These are phyloP conservation scores for Casuarina cunninghamiana DNA, from an alignment of 306 rosid species.

Conservation along the genomic window DNA sequence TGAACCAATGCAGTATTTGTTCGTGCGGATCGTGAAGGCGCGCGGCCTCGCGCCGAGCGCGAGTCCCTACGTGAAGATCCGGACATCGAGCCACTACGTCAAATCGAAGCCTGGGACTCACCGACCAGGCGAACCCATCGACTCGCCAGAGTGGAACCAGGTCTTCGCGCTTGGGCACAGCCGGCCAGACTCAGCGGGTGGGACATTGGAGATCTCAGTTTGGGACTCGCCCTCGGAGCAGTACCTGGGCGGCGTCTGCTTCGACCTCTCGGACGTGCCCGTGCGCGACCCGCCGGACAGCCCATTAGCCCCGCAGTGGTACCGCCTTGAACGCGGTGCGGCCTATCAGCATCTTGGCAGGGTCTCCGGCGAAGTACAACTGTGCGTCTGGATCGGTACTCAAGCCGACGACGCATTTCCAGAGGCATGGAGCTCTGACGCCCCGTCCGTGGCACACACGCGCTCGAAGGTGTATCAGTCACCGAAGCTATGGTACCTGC, in stretches of 20 bases:
- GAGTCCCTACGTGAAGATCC: conserved; percentile 59
- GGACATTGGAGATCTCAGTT: conserved; percentile 67
- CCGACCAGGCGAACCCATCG: conserved; percentile 60
- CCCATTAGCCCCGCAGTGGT: conserved; percentile 58
- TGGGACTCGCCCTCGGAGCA: conserved; percentile 64
- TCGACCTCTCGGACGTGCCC: conserved; percentile 47
- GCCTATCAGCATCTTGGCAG: conserved; percentile 33
- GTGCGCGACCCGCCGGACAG: conserved; percentile 58
- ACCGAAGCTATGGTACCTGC: conserved; percentile 58
- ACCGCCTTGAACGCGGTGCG: conserved; percentile 42
- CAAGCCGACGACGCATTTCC: conserved; percentile 58
- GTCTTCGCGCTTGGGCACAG: conserved; percentile 59
- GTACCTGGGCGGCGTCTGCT: conserved; percentile 78
- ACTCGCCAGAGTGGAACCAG: conserved; percentile 84
- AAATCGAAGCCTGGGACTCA: conserved; percentile 54
- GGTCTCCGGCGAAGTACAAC: conserved; percentile 55
- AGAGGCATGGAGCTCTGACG: conserved; percentile 61
- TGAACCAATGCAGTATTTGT: conserved; percentile 89
- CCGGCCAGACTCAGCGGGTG: conserved; percentile 45
- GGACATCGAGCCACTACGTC: conserved; percentile 39
- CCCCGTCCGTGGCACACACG: conserved; percentile 49
- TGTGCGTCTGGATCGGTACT: conserved; percentile 61
- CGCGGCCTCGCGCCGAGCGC: conserved; percentile 56
- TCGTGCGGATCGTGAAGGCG: conserved; percentile 70
- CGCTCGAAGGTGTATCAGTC: conserved; percentile 64